These are phyloP conservation scores for Kazachstania viticola DNA, from an alignment of 805 yeast genomes.

Conservation along the genomic window DNA sequence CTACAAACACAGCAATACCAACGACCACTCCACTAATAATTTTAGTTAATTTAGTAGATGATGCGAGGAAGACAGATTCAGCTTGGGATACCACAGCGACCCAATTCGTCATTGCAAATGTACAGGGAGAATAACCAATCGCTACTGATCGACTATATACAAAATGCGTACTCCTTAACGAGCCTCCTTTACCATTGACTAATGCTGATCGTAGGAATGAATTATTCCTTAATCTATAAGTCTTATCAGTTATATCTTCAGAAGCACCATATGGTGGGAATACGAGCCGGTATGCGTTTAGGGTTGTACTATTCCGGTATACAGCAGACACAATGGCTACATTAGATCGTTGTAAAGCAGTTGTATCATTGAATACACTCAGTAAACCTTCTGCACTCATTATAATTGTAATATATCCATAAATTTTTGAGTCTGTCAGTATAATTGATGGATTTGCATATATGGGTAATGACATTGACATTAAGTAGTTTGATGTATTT, in stretches of 20 bases:
- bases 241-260: slow-evolving; percentile 9
- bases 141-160: slow-evolving; percentile 35
- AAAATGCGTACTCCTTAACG: slow-evolving; percentile 28
- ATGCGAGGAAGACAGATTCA: slow-evolving; percentile 45
- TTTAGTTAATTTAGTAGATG: slow-evolving; percentile 48
- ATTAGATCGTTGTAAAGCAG: slow-evolving; percentile 30
- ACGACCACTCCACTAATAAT: slow-evolving; percentile 70
- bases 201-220: slow-evolving; percentile 29
- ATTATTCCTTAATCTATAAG: slow-evolving; percentile 21
- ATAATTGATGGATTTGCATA: slow-evolving; percentile 62
- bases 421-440: slow-evolving; percentile 42
- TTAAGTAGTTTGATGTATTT: slow-evolving; percentile 36
- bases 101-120: slow-evolving; percentile 45
- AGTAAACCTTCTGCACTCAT: slow-evolving; percentile 35
- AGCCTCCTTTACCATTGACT: slow-evolving; percentile 31
- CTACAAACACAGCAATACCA: slow-evolving; percentile 65
- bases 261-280: slow-evolving; percentile 29
- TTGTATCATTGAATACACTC: slow-evolving; percentile 31
- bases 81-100: slow-evolving; percentile 61
- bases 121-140: slow-evolving; percentile 42
- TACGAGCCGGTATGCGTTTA: slow-evolving; percentile 31
- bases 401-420: slow-evolving; percentile 61
- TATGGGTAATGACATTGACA: slow-evolving; percentile 73
- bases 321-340: slow-evolving; percentile 25
- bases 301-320: slow-evolving; percentile 12